Percentiles rank a stretch among this genome's conserved stretches.
Conservation (phyloP, 2,329 filamentous ascomycete species). For the Seiridium cupressi region DNA sequence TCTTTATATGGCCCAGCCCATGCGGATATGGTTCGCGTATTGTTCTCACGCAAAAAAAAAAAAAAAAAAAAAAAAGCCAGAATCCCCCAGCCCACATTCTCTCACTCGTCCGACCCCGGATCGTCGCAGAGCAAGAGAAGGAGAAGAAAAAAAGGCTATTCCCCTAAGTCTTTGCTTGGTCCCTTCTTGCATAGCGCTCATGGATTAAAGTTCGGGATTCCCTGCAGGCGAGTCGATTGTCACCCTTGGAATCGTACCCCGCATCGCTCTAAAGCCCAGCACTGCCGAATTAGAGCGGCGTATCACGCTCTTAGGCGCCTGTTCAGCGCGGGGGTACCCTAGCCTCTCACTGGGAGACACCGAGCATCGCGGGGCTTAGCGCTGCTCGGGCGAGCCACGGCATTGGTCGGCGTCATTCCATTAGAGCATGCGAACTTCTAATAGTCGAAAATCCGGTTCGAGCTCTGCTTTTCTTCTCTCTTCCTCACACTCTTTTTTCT, state of each 20-base stretch:
- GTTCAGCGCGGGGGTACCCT: not conserved
- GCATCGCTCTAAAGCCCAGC: not conserved
- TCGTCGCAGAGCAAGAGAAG: not conserved
- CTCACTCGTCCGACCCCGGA: not conserved
- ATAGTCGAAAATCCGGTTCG: not conserved
- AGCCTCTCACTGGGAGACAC: not conserved
- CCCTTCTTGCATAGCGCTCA: not conserved
- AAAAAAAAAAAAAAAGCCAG: not conserved
- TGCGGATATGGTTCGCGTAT: too few species aligned
- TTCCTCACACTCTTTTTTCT: not conserved
- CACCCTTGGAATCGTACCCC: not conserved
- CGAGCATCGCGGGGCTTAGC: not conserved
- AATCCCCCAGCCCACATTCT: not conserved
- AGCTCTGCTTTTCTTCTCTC: not conserved
- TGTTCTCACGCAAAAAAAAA: not conserved
- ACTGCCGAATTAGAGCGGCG: not conserved
- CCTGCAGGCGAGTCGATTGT: not conserved
- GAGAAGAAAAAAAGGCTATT: not conserved
- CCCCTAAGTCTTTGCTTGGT: not conserved
- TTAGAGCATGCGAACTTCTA: conserved; percentile 7
- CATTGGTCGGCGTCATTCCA: conserved; percentile 3
- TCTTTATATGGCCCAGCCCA: too few species aligned
- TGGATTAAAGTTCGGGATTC: not conserved
- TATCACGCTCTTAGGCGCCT: not conserved
- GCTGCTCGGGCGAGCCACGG: not conserved